Base-by-base conservation (phyloP, 2,329 filamentous ascomycete species). In the Diaporthe velutina region DNA sequence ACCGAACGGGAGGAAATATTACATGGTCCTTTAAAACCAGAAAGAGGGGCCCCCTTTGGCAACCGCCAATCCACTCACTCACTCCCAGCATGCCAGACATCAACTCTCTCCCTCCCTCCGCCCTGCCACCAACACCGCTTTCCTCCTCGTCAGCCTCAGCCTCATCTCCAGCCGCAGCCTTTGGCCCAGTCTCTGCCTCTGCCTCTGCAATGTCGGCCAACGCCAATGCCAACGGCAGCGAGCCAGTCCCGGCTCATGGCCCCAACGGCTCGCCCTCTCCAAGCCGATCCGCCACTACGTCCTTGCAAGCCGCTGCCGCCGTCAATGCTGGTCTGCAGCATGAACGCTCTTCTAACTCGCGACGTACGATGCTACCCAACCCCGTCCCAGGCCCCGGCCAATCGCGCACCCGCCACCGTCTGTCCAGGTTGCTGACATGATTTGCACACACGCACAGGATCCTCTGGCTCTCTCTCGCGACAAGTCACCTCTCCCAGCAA, bases 291-390 rank as follows among this genome's bases (percentile, higher is more conserved):
- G 90, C 93, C 45, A 91, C 93, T 54, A 88, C 90, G 76, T 95
- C 93, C 19, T 88, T 97, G 13, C 93, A 94, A 81, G 94, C 93
- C 70, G 91, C 94, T 17, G 94, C 93, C 10, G 92, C 93, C 57
- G 90, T 96, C 83, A 96, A 96, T 81, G 93, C 94, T 38, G 91
- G 94, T 70, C 90, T 95, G 38, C 91, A 94, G 78, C 90, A 90
- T 77, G 90, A 93, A 80, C 86, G 90, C 52, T 89, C 70, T n/a
- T 72, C 70, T 22, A 72, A 72, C 33, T 72, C 90, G 17, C 84
- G 88, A 81, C 86, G 90, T 92, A 86, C 42, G 61, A 30, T 61
- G 87, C 77, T 76, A 64, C 80, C 81, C 45, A 17, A 13, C 10
- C 17, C 35, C 9, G 3, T 19, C 19, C 8, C 28, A 4, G 7